Percentiles rank a stretch among this genome's conserved stretches.
phyloP scores from a whole-genome alignment of 257 asterid species.

The Solanum habrochaites region DNA sequence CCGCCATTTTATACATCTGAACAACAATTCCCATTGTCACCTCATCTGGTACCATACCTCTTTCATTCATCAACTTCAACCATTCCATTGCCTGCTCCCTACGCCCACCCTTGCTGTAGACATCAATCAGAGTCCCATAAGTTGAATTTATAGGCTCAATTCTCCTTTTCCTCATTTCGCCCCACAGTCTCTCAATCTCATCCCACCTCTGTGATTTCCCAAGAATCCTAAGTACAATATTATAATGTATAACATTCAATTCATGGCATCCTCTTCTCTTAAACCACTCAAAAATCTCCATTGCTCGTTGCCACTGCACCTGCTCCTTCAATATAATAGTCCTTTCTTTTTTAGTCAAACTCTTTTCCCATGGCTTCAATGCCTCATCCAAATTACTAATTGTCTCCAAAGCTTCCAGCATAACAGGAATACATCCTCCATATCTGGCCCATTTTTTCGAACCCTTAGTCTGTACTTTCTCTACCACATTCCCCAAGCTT shows the following conservation, averaged over 20 bases:
- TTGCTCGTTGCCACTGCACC: slow-evolving; percentile 65
- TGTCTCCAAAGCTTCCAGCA: slow-evolving; percentile 56
- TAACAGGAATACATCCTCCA: slow-evolving; percentile 69
- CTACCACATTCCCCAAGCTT: neutral
- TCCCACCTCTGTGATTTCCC: slow-evolving; percentile 61
- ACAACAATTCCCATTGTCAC: slow-evolving; percentile 82
- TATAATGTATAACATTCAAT: slow-evolving; percentile 83
- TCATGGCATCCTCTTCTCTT: slow-evolving; percentile 61
- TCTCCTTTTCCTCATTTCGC: slow-evolving; percentile 48
- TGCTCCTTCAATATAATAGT: slow-evolving; percentile 90
- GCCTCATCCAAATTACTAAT: slow-evolving; percentile 61
- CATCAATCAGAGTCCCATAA: slow-evolving; percentile 89
- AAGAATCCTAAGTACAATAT: slow-evolving; percentile 67
- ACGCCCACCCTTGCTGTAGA: slow-evolving; percentile 61
- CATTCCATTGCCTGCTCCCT: slow-evolving; percentile 53
- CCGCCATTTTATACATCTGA: slow-evolving; percentile 86
- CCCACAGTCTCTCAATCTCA: slow-evolving; percentile 55
- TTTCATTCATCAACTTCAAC: slow-evolving; percentile 62
- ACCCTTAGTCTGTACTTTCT: slow-evolving; percentile 39
- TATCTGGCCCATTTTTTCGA: slow-evolving; percentile 81
- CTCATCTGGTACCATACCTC: slow-evolving; percentile 74
- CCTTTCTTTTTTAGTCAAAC: slow-evolving; percentile 70
- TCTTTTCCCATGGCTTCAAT: slow-evolving; percentile 61
- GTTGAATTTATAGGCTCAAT: slow-evolving; percentile 70
- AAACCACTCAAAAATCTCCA: slow-evolving; percentile 87